These are phyloP conservation scores for Yamadazyma diddensiae DNA, from an alignment of 1,139 yeast genomes.

Conservation along the genomic window DNA sequence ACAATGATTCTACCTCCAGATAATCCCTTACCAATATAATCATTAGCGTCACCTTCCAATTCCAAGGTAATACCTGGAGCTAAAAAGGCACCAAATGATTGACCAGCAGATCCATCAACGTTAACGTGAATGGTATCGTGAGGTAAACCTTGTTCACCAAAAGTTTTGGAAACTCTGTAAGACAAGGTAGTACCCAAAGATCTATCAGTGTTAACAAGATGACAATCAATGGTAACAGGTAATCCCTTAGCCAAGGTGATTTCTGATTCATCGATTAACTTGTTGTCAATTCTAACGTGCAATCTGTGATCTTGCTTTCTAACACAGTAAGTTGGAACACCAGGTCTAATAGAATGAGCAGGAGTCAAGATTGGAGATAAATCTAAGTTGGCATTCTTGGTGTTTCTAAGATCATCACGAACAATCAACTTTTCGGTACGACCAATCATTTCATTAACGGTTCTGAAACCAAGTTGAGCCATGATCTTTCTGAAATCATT, in stretches of 20 bases:
- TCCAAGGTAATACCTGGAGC: constrained; percentile 96
- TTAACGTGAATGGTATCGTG: constrained; percentile 95
- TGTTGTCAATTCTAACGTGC: constrained; percentile 91
- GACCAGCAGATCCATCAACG: constrained; percentile 93
- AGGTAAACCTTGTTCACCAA: constrained; percentile 92
- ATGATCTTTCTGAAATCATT: constrained; percentile 88
- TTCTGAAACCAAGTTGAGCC: constrained; percentile 94
- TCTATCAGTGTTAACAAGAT: constrained; percentile 93
- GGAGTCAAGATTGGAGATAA: constrained; percentile 93
- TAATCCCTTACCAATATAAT: constrained; percentile 95
- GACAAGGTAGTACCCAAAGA: constrained; percentile 93
- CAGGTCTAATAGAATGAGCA: constrained; percentile 96
- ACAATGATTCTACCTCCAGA: constrained; percentile 93
- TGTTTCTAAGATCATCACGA: constrained; percentile 79
- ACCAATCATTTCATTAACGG: constrained; percentile 97
- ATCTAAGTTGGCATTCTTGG: constrained; percentile 90
- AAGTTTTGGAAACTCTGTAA: constrained; percentile 86
- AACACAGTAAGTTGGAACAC: constrained; percentile 90
- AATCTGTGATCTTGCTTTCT: constrained; percentile 93
- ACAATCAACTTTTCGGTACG: constrained; percentile 87
- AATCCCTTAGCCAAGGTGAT: constrained; percentile 88
- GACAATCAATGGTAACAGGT: constrained; percentile 91
- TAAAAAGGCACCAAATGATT: constrained; percentile 96
- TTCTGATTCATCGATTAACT: constrained; percentile 93
- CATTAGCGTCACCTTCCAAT: constrained; percentile 96